phyloP scores from a whole-genome alignment of 2,329 filamentous ascomycete species.

The Penicillium fuscoglaucum region DNA sequence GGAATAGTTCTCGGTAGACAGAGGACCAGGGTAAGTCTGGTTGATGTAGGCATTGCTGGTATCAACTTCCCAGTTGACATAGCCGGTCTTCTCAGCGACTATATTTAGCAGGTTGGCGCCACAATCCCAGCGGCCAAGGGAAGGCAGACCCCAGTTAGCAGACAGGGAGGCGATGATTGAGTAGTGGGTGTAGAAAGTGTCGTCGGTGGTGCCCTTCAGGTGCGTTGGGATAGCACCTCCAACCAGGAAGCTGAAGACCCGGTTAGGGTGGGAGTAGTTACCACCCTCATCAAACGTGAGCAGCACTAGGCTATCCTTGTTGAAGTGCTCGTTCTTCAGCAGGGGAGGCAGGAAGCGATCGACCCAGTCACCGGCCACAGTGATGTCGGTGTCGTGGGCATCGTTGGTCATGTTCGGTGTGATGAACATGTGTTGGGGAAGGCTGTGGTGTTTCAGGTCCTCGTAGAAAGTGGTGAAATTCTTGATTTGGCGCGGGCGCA shows the following conservation, averaged over 20 bases:
- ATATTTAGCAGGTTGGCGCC: conserved; percentile 68
- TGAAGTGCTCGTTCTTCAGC: conserved; percentile 68
- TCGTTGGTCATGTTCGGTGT: conserved; percentile 62
- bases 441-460: conserved; percentile 62
- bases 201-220: conserved; percentile 68
- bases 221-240: conserved; percentile 69
- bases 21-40: conserved; percentile 54
- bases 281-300: conserved; percentile 80
- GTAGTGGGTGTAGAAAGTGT: conserved; percentile 72
- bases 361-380: conserved; percentile 67
- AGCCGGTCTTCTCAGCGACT: conserved; percentile 63
- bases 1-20: conserved; percentile 31
- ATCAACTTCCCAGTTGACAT: conserved; percentile 48
- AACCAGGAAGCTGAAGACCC: conserved; percentile 68
- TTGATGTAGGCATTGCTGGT: conserved; percentile 52
- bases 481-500: conserved; percentile 69
- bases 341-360: conserved; percentile 69
- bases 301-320: conserved; percentile 72
- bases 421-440: conserved; percentile 67
- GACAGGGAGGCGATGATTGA: conserved; percentile 65
- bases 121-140: conserved; percentile 70
- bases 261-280: conserved; percentile 66
- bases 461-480: conserved; percentile 68
- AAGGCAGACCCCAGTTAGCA: conserved; percentile 69
- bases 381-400: conserved; percentile 72